These are phyloP conservation scores for Solanum microdontum DNA, from an alignment of 257 asterid species.

Conservation along the genomic window DNA sequence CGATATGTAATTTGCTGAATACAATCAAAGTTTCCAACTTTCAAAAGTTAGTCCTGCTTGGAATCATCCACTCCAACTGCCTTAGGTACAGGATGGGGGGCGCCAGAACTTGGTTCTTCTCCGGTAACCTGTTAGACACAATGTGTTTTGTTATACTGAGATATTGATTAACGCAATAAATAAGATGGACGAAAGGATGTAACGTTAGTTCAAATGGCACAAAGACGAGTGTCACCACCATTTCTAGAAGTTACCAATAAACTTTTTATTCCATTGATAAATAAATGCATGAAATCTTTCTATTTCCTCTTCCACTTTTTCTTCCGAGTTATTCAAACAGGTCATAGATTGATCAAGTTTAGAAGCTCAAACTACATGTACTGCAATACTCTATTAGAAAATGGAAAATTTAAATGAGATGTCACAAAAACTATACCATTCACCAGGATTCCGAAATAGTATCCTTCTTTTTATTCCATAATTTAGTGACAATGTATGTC, in stretches of 20 bases:
- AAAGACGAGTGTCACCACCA: not conserved
- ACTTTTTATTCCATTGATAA: not conserved
- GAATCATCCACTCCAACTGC: constrained; percentile 23
- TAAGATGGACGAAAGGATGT: not conserved
- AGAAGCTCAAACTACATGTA: not conserved
- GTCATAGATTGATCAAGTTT: not conserved
- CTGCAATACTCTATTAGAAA: not conserved
- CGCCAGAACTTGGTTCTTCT: constrained; percentile 21
- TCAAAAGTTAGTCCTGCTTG: constrained; percentile 40
- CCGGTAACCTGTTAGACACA: constrained; percentile 34
- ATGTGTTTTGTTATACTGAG: not conserved
- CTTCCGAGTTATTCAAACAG: not conserved
- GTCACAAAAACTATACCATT: not conserved
- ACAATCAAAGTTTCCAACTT: not conserved
- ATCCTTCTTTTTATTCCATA: not conserved
- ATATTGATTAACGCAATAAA: not conserved
- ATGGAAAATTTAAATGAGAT: not conserved
- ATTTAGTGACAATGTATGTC: not conserved
- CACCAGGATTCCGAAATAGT: not conserved
- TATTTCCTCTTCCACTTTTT: not conserved
- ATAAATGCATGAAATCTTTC: not conserved
- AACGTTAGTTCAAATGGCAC: not conserved
- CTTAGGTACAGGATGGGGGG: constrained; percentile 25
- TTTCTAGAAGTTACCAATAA: not conserved
- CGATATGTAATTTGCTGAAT: not conserved